Conservation (phyloP, 163 green algal species). For the Volvox carteri region DNA sequence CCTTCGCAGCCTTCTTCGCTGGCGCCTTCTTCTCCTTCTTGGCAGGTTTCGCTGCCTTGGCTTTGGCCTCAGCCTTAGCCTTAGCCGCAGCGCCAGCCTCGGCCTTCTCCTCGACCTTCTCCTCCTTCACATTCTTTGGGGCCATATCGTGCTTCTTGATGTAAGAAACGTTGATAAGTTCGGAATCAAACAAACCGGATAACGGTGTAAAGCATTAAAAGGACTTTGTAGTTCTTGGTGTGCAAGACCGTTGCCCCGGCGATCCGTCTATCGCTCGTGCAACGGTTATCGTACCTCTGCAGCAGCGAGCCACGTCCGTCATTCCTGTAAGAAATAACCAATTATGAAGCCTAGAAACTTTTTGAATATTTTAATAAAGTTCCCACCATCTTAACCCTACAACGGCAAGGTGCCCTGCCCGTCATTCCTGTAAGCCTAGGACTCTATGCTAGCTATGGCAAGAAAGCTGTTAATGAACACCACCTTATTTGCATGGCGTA, state of each 20-base stretch:
- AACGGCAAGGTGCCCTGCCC: too few relatives aligned
- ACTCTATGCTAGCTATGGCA: too few relatives aligned
- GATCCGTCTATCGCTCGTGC: not conserved
- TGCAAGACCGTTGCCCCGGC: not conserved
- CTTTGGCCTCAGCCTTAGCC: slow-evolving; percentile 24
- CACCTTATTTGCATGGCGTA: not conserved
- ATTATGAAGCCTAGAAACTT: not conserved
- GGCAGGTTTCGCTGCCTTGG: slow-evolving; percentile 1
- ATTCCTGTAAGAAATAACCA: not conserved
- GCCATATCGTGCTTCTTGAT: too few relatives aligned
- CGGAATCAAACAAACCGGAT: not conserved
- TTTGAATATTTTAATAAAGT: too few relatives aligned
- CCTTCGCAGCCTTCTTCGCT: slow-evolving; percentile 22
- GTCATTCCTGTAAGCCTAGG: too few relatives aligned
- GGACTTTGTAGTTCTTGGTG: not conserved
- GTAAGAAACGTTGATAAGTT: not conserved
- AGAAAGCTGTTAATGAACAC: not conserved
- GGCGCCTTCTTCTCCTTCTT: slow-evolving; percentile 17
- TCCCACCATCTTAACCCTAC: too few relatives aligned
- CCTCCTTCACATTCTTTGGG: not conserved
- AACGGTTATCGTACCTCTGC: not conserved
- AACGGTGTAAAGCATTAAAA: not conserved
- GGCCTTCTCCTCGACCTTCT: not conserved
- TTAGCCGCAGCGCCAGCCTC: not conserved
- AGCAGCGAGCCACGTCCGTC: not conserved